Evolutionary conservation across 2,329 filamentous ascomycete species (phyloP), one percentile per base, ranked within the genome.

Genomic region (Aureobasidium vineae): DNA sequence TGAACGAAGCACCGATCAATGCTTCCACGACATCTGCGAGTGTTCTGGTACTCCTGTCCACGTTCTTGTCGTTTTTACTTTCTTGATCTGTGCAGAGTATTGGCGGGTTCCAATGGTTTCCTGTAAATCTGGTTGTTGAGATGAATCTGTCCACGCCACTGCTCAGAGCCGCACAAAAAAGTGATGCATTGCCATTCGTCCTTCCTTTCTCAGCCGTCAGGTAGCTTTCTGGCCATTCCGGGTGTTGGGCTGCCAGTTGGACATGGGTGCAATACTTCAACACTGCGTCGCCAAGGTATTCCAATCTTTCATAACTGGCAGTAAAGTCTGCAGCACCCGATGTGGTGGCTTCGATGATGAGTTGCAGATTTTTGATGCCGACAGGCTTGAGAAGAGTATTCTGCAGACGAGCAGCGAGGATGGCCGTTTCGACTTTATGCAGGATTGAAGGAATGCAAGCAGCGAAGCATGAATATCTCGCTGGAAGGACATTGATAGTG

Each of bases 1-100:
- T 68, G 71, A 85, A 92, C 0, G 90, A 85, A 0, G 88, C 90
- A 0, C 92, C 94, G 23, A 97, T 88, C 0, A 97, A 80, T 0
- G 93, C 86, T 74, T 98, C 94, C 0, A 97, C 84, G 0, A 97
- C 88, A 72, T 98, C 94, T 3, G 94, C 94, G 8, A 97, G 83
- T 0, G 86, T 86, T 74, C 98, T 98, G 1, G 87, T 89, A 0
- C 91, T 89, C 38, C 92, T 73, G 16, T 74, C 72, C 53, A 72
- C 76, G 68, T 41, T 71, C 65, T 67, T 64, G 57, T 67, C 36
- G 21, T 84, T 77, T 16, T 43, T 26, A 2, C 54, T 36, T 15
- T 3, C 31, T 13, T 31, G 23, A n/a, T 28, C 26, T 2, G n/a
- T 23, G 15, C 33, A n/a, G 6, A 85, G 78, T 69, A 90, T 89